Percentiles rank a stretch among this genome's conserved stretches.
phyloP scores from a whole-genome alignment of 2,329 filamentous ascomycete genomes.

The Ascochyta pisi region DNA sequence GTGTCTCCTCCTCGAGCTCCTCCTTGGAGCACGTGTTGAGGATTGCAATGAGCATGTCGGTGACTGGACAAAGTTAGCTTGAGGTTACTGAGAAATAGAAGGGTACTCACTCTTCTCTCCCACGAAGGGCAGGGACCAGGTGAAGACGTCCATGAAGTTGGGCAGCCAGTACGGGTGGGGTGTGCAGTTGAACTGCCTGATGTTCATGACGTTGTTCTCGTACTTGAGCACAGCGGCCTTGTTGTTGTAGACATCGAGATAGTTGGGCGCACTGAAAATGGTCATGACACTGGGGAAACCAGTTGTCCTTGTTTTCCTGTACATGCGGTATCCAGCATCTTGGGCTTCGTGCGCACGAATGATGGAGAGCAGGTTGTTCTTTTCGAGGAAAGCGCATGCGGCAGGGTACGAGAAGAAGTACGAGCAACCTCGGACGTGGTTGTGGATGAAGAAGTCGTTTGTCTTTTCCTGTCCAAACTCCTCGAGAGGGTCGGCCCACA shows the following conservation, averaged over 20 bases:
- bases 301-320: conserved; percentile 95
- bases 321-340: conserved; percentile 98
- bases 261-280: conserved; percentile 98
- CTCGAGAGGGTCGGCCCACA: conserved; percentile 97
- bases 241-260: conserved; percentile 99
- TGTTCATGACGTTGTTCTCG: conserved; percentile 99
- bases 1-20: conserved; percentile 86
- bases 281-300: conserved; percentile 99
- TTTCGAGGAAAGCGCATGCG: conserved; percentile 95
- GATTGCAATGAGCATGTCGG: conserved; percentile 98
- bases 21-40: conserved; percentile 99
- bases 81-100: fast-evolving
- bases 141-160: conserved; percentile 99
- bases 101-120: conserved; percentile 75
- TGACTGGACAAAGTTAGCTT: conserved; percentile 60
- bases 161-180: conserved; percentile 99
- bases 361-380: conserved; percentile 96
- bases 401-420: conserved; percentile 99
- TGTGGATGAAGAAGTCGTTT: conserved; percentile 96
- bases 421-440: conserved; percentile 96
- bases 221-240: conserved; percentile 99
- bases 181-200: conserved; percentile 99
- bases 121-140: conserved; percentile 98
- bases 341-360: conserved; percentile 98
- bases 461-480: conserved; percentile 99